A percentile compares a stretch with the other conserved stretches of the same genome.
Evolutionary conservation across 2,329 filamentous ascomycete species (phyloP).

Genomic region (Penicillium brasilianum): DNA sequence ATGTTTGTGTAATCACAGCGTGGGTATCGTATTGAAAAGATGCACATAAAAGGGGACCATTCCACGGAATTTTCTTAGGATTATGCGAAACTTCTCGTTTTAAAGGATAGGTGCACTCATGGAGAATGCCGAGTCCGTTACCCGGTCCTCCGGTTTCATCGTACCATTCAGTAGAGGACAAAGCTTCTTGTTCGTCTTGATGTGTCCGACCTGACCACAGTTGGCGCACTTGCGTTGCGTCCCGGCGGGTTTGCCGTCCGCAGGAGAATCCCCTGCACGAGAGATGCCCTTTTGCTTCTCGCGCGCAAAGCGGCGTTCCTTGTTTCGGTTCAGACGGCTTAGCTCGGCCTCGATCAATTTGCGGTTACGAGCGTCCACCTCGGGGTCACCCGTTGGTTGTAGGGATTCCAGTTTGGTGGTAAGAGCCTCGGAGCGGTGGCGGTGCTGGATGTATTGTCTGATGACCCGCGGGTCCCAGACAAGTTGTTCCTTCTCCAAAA

Average conservation of each 20-base stretch:
- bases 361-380: conserved; percentile 66
- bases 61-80: conserved; percentile 10
- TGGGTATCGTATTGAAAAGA: conserved; percentile 21
- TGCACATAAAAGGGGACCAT: not conserved
- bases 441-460: conserved; percentile 81
- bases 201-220: conserved; percentile 94
- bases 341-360: conserved; percentile 74
- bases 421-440: conserved; percentile 72
- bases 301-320: conserved; percentile 84
- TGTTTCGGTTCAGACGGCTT: conserved; percentile 85
- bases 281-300: conserved; percentile 80
- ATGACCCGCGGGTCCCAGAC: conserved; percentile 86
- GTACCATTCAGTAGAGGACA: conserved; percentile 86
- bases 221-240: conserved; percentile 91
- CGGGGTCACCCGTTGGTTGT: conserved; percentile 68
- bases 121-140: conserved; percentile 53
- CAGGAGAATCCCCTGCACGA: conserved; percentile 52
- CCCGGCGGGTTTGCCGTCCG: conserved; percentile 67
- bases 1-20: not conserved
- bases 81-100: not conserved
- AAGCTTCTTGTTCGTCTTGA: conserved; percentile 99
- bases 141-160: conserved; percentile 63
- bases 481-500: conserved; percentile 62
- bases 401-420: conserved; percentile 71
- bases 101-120: conserved; percentile 48